These are phyloP conservation scores for Luvunga scandens DNA, from an alignment of 345 rosid genomes.

Conservation along the genomic window DNA sequence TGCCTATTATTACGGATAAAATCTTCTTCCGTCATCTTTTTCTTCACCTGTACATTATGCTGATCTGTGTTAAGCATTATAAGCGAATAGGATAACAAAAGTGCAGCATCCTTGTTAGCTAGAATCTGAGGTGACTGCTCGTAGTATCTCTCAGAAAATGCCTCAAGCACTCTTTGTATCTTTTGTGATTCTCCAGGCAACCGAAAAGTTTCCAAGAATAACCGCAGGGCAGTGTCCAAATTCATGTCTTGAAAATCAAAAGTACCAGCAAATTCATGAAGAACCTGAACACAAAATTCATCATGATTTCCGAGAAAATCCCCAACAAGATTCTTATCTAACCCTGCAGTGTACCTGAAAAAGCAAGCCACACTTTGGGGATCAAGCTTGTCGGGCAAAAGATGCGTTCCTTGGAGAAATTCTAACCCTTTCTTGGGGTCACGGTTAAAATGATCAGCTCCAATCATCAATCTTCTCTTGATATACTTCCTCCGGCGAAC, in stretches of 20 bases:
- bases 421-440: slow-evolving; percentile 98
- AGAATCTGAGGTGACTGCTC: slow-evolving; percentile 91
- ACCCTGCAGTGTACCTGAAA: slow-evolving; percentile 94
- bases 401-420: slow-evolving; percentile 98
- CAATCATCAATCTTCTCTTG: slow-evolving; percentile 97
- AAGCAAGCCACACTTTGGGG: slow-evolving; percentile 99
- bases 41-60: slow-evolving; percentile 96
- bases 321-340: slow-evolving; percentile 98
- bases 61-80: slow-evolving; percentile 98
- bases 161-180: slow-evolving; percentile 97
- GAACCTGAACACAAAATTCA: slow-evolving; percentile 97
- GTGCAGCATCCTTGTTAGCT: slow-evolving; percentile 95
- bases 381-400: slow-evolving; percentile 96
- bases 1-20: slow-evolving; percentile 90
- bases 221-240: slow-evolving; percentile 87
- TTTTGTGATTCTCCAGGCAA: slow-evolving; percentile 99
- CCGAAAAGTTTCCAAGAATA: slow-evolving; percentile 93
- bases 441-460: slow-evolving; percentile 99
- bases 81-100: slow-evolving; percentile 85
- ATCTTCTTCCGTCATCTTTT: slow-evolving; percentile 98
- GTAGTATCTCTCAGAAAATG: slow-evolving; percentile 95
- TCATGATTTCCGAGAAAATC: slow-evolving; percentile 99
- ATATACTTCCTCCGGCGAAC: slow-evolving; percentile 87
- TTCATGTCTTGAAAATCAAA: slow-evolving; percentile 98
- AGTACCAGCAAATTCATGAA: slow-evolving; percentile 98